phyloP scores from a whole-genome alignment of 2,329 filamentous ascomycete species.

The Claviceps sp. region DNA sequence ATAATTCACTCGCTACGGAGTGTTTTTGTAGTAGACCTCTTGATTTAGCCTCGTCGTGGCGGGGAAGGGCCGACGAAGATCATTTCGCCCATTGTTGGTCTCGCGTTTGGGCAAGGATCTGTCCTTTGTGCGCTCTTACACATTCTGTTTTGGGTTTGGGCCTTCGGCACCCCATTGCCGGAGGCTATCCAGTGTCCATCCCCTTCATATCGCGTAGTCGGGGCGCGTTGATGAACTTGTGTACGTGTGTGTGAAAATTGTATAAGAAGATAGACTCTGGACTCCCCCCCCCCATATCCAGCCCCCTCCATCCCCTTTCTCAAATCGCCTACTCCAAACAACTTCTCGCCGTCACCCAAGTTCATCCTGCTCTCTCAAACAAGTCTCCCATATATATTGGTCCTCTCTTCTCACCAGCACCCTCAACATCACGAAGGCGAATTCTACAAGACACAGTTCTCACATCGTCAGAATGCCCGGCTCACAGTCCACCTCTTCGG shows the following conservation, averaged over 20 bases:
- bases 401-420: too few species aligned
- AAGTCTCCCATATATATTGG: not conserved
- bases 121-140: not conserved
- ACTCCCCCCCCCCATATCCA: not conserved
- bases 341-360: not conserved
- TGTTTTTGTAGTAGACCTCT: too few species aligned
- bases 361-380: not conserved
- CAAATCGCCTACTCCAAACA: not conserved
- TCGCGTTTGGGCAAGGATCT: too few species aligned
- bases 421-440: not conserved
- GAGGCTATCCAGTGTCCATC: not conserved
- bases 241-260: not conserved
- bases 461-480: constrained; percentile 7
- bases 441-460: not conserved
- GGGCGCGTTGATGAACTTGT: not conserved
- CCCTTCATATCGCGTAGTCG: not conserved
- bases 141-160: not conserved
- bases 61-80: too few species aligned
- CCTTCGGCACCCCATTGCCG: not conserved
- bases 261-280: constrained; percentile 2
- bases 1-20: too few species aligned
- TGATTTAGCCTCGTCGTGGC: too few species aligned
- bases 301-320: not conserved
- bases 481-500: constrained; percentile 8
- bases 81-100: too few species aligned